Base-by-base conservation (phyloP, 192 early-diverging fungal species). In the Backusella morwellensis region DNA sequence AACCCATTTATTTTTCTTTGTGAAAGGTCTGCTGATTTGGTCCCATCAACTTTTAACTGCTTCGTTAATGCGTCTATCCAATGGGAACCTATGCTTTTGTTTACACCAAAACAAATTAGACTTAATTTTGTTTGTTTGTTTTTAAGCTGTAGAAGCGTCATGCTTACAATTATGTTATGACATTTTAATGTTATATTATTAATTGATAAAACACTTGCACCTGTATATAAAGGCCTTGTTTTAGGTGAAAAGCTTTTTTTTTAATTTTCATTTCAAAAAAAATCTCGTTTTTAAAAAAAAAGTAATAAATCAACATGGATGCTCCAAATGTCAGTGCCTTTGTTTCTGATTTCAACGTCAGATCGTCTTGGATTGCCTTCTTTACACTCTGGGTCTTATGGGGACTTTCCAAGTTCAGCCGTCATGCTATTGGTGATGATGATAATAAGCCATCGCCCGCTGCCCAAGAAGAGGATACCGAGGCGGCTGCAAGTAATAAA, bases 341-440 rank as follows among this genome's bases (percentile, higher is more conserved):
- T 40, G 29, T 42, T 8, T 12, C 26, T 59, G 32, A 78, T 21
- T 11, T 6, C 38, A 17, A 75, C 44, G 74, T 78, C n/a, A 50
- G 75, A 15, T 36, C 71, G 12, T 52, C 72, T 29, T 84, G 82
- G 82, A 75, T 77, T 54, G 79, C 82, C 0, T 75, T 78, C 69
- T 80, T 80, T 19, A 70, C 74, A 6, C 71, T 81, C 0, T 84
- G 73, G 52, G 54, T 75, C 4, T 50, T 81, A 3, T 84, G 78
- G 82, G 82, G 79, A 32, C 26, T 76, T 4, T 66, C 72, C 14
- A 81, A 73, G 38, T 74, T 74, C 35, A 15, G 77, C 19, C 82
- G 82, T 34, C 68, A 74, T 69, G 56, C 42, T 19, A n/a, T 79
- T 29, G 56, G 56, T 29, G 40, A 50, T 34, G 70, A 71, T 34